Conservation (phyloP, 164 flowering plant species). For the Sextonia rubra region DNA sequence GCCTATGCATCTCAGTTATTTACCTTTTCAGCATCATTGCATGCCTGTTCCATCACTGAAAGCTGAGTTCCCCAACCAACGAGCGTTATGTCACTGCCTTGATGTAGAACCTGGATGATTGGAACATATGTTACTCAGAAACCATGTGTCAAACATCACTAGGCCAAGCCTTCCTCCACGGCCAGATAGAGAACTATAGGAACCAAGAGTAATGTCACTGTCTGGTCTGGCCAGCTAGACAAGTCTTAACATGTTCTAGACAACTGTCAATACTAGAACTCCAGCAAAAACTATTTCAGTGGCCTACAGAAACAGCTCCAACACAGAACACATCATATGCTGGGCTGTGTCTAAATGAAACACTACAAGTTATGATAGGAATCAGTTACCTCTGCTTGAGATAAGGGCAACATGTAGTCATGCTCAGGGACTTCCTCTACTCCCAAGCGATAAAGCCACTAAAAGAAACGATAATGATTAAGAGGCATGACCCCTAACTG, state of each 20-base stretch:
- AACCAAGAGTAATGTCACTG: background rate
- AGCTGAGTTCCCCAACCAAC: conserved; percentile 99
- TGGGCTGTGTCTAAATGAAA: too few species aligned
- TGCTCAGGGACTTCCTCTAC: conserved; percentile 93
- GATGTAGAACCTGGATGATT: conserved; percentile 57
- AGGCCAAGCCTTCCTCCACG: too few species aligned
- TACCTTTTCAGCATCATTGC: conserved; percentile 84
- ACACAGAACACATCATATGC: background rate
- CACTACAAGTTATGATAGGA: background rate
- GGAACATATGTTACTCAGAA: background rate
- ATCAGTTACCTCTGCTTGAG: conserved; percentile 80
- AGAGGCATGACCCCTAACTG: too few species aligned
- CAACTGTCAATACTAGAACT: background rate
- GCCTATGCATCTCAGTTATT: background rate
- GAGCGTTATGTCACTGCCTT: conserved; percentile 86
- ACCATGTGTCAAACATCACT: background rate
- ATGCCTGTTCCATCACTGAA: conserved; percentile 81
- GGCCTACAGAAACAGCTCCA: background rate
- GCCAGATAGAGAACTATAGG: background rate
- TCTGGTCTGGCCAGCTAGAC: background rate
- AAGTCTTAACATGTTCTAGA: background rate
- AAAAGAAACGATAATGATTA: conserved; percentile 17
- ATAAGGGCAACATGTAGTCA: conserved; percentile 90
- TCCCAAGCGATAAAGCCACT: conserved; percentile 94
- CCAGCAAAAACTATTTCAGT: background rate